Percentiles rank a stretch among this genome's conserved stretches.
phyloP scores from a whole-genome alignment of 108 stramenopile genomes.

The Asterionellopsis glacialis region DNA sequence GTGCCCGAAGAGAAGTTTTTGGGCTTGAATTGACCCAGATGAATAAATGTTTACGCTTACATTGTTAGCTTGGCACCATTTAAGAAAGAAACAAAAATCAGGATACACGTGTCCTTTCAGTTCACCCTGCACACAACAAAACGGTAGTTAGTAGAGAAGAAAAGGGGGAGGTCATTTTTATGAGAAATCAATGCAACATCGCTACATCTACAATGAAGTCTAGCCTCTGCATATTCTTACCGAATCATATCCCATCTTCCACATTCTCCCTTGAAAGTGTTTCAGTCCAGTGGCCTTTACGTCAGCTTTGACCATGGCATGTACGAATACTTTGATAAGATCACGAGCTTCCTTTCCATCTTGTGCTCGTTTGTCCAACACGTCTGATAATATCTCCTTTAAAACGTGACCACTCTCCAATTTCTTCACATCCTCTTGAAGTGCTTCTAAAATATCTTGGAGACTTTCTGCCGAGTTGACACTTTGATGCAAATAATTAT shows the following conservation, averaged over 20 bases:
- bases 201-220: too few relatives aligned
- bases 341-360: slow-evolving; percentile 5
- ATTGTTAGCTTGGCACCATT: slow-evolving; percentile 51
- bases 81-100: slow-evolving; percentile 71
- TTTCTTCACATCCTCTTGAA: background rate
- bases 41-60: slow-evolving; percentile 82
- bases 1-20: slow-evolving; percentile 81
- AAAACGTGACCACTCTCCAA: background rate
- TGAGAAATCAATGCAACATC: too few relatives aligned
- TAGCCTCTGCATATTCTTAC: too few relatives aligned
- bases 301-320: slow-evolving; percentile 62
- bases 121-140: slow-evolving; percentile 44
- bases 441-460: background rate
- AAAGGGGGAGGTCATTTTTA: too few relatives aligned
- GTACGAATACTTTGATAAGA: slow-evolving; percentile 37
- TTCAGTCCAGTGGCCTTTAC: slow-evolving; percentile 78
- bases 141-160: too few relatives aligned
- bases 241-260: slow-evolving; percentile 67
- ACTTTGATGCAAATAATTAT: slow-evolving; percentile 15
- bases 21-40: slow-evolving; percentile 82
- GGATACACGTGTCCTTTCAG: slow-evolving; percentile 77
- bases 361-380: background rate
- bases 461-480: background rate
- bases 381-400: background rate
- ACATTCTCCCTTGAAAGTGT: slow-evolving; percentile 84